Conservation (phyloP, 2,329 filamentous ascomycete genomes). For the Colletotrichum acutatum region DNA sequence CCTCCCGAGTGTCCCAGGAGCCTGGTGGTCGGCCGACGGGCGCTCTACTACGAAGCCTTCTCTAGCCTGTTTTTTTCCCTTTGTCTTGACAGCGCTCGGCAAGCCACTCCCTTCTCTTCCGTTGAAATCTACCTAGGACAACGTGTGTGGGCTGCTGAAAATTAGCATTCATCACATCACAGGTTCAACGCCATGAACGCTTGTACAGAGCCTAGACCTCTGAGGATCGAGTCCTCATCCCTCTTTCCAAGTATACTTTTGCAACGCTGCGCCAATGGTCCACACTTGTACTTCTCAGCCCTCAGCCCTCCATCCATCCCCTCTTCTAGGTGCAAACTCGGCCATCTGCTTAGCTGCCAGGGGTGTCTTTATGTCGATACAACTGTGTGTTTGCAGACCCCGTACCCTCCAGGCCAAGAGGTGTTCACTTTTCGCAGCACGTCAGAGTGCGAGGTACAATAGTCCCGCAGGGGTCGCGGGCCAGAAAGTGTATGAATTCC, state of each 20-base stretch:
- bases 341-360: background rate
- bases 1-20: background rate
- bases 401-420: background rate
- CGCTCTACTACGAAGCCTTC: background rate
- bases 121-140: background rate
- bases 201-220: background rate
- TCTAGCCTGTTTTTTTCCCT: background rate
- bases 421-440: background rate
- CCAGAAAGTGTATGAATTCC: background rate
- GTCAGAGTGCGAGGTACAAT: background rate
- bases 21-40: slow-evolving; percentile 4
- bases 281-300: background rate
- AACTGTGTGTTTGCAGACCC: background rate
- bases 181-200: background rate
- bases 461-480: background rate
- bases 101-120: background rate
- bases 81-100: background rate
- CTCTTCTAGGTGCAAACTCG: background rate
- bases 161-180: background rate
- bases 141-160: background rate
- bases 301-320: background rate
- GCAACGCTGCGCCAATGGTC: background rate
- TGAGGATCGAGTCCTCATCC: background rate
- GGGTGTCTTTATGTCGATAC: background rate
- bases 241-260: background rate